phyloP scores from a whole-genome alignment of 2,329 filamentous ascomycete genomes.

The Diaporthe vaccinii region DNA sequence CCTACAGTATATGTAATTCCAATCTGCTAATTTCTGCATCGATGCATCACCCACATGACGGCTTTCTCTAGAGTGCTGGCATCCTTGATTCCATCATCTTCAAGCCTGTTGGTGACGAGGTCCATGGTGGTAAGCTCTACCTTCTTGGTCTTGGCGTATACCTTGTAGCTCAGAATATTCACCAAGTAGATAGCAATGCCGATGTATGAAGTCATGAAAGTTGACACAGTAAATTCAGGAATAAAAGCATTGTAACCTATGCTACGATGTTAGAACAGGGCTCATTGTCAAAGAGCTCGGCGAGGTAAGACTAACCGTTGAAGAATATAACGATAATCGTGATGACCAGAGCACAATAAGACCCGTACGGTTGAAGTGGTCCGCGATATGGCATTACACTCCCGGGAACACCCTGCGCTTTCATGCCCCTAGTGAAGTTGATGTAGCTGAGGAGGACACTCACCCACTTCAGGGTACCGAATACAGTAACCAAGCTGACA shows the following conservation, averaged over 20 bases:
- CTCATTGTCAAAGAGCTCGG: conserved; percentile 60
- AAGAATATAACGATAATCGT: conserved; percentile 67
- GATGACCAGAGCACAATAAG: conserved; percentile 52
- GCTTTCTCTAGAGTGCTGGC: neutral
- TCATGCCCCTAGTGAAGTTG: conserved; percentile 51
- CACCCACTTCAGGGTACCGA: conserved; percentile 60
- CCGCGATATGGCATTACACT: conserved; percentile 54
- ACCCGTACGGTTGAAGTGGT: conserved; percentile 54
- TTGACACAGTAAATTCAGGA: conserved; percentile 67
- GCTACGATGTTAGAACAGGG: conserved; percentile 63
- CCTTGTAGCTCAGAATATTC: conserved; percentile 75
- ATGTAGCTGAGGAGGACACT: conserved; percentile 56
- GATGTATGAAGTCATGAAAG: conserved; percentile 72
- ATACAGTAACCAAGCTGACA: conserved; percentile 58
- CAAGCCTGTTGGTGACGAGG: conserved; percentile 63
- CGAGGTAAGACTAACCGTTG: conserved; percentile 57
- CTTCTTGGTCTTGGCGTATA: conserved; percentile 68
- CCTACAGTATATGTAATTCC: neutral
- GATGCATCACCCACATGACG: neutral
- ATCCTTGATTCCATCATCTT: neutral
- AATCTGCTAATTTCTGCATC: neutral
- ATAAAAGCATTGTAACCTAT: conserved; percentile 22
- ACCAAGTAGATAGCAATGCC: conserved; percentile 60
- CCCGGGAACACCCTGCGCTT: conserved; percentile 45
- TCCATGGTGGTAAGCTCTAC: conserved; percentile 67